Base-by-base conservation (phyloP, 306 rosid species). In the Fagus crenata region DNA sequence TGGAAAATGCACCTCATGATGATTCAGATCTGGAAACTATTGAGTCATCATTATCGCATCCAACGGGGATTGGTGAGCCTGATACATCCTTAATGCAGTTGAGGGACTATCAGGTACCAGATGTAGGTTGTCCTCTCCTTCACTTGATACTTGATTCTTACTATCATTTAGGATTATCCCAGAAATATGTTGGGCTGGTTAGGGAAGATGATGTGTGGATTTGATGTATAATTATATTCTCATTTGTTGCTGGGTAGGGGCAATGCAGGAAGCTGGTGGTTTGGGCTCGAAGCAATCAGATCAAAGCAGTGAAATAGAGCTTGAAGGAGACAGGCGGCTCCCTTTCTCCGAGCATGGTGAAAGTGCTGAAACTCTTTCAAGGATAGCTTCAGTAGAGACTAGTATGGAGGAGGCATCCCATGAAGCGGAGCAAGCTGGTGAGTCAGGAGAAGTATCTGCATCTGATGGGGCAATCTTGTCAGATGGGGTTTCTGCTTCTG, bases 91-190 rank as follows among this genome's bases (percentile, higher is more conserved):
- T 77, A 85, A 72, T 64, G 81, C 90, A 76, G 82, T 78, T 86
- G 72, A 82, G 87, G 82, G 97, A 88, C 83, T 91, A 89, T 88
- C 94, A 89, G 95, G 96, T 93, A 89, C 88, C 89, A 80, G 89
- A 91, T 91, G 84, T 95, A 89, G 97, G 96, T 92, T 90, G 92
- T 92, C 86, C 96, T 86, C 94, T 89, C 88, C 88, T 82, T 77
- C 84, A 79, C 69, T 83, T 73, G 75, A 80, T 81, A 76, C 75
- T 82, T 28, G 69, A 74, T 53, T 77, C 61, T 58, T 43, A 60
- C 7, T 6, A 22, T 78, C 79, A 67, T 35, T 67, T 32, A 54
- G 75, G 70, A 22, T 75, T 69, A 49, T 71, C 39, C 4, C 32
- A 75, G 77, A 71, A 77, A 37, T 74, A 64, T 43, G 73, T 70